Evolutionary conservation across 179 eudicot genomes (phyloP).

Genomic region (Heliamphora pulchella): DNA sequence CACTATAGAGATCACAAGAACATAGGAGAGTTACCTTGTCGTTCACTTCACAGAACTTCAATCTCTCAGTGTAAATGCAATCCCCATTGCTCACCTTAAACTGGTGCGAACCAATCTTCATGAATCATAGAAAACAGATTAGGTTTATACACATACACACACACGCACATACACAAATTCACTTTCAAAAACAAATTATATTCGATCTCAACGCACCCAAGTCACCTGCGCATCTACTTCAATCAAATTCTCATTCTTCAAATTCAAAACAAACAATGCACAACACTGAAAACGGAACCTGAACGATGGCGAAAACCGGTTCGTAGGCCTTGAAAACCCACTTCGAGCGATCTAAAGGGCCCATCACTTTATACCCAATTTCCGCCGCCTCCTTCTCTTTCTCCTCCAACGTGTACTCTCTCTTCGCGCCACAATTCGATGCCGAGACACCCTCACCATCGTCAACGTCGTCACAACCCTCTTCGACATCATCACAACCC

Average conservation of each 20-base stretch:
- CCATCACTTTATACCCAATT: constrained; percentile 78
- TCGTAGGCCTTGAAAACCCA: constrained; percentile 55
- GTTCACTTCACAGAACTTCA: constrained; percentile 86
- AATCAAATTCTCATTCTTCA: constrained; percentile 4
- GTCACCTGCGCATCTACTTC: background rate
- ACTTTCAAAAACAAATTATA: background rate
- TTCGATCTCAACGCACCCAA: background rate
- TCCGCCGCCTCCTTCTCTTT: constrained; percentile 52
- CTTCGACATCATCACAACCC: constrained; percentile 25
- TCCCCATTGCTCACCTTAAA: constrained; percentile 98
- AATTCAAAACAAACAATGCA: background rate
- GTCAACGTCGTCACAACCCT: constrained; percentile 14
- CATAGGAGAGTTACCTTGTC: constrained; percentile 52
- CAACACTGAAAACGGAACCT: constrained; percentile 28
- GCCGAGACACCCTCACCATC: constrained; percentile 16
- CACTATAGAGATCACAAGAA: background rate
- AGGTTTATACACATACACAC: background rate
- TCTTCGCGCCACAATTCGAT: constrained; percentile 26
- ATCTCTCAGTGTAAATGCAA: constrained; percentile 63
- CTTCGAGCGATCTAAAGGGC: constrained; percentile 51
- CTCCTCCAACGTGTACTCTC: constrained; percentile 43
- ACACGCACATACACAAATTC: too few relatives aligned
- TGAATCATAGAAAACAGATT: constrained; percentile 9
- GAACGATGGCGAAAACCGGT: constrained; percentile 74
- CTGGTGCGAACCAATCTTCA: constrained; percentile 93